Conservation (phyloP, 176 grass and related monocot genomes). For the Bolboschoenus planiculmis region DNA sequence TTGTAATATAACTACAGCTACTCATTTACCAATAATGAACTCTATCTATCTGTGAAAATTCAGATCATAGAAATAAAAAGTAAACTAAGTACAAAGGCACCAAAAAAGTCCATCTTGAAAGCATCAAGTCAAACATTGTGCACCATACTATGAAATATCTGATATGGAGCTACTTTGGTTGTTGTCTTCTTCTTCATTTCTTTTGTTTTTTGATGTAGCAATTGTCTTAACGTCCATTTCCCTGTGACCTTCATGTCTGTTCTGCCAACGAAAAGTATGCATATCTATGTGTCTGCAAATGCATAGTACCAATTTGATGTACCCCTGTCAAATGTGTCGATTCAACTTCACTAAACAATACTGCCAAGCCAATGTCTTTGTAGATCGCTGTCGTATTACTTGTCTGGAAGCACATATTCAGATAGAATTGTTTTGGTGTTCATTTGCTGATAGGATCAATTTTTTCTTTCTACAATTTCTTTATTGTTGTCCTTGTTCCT, state of each 20-base stretch:
- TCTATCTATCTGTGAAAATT: not conserved
- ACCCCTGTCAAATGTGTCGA: not conserved
- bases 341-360: not conserved
- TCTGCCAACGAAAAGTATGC: not conserved
- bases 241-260: not conserved
- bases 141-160: not conserved
- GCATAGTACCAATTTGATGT: not conserved
- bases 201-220: not conserved
- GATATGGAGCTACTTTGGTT: not conserved
- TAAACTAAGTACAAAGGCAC: not conserved
- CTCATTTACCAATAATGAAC: not conserved
- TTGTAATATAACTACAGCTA: not conserved
- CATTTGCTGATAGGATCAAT: not conserved
- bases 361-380: not conserved
- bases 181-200: not conserved
- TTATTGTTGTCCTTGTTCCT: constrained; percentile 14
- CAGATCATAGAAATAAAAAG: not conserved
- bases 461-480: constrained; percentile 23
- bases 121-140: not conserved
- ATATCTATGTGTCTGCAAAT: not conserved
- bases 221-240: not conserved
- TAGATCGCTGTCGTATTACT: not conserved
- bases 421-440: not conserved
- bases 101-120: not conserved
- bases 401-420: not conserved